Evolutionary conservation across 176 grass and related monocot genomes (phyloP).

Genomic region (Triticum turgidum): DNA sequence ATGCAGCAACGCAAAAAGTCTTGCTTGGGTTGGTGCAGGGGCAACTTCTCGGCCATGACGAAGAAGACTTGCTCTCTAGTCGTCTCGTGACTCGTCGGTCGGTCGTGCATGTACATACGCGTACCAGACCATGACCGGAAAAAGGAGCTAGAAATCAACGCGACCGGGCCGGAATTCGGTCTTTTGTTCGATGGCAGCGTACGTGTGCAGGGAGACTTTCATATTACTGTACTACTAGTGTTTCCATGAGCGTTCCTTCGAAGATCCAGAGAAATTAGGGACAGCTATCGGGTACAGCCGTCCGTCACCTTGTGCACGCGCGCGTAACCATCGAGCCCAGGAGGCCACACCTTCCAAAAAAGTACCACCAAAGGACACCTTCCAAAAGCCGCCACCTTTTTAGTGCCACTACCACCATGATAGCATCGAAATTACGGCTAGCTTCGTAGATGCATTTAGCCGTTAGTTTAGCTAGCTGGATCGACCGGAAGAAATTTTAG

Average conservation of each 20-base stretch:
- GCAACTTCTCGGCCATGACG: constrained; percentile 12
- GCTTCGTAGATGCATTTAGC: not conserved
- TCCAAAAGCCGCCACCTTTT: not conserved
- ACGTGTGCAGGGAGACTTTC: not conserved
- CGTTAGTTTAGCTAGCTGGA: not conserved
- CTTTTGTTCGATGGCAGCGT: not conserved
- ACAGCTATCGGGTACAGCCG: not conserved
- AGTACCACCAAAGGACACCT: not conserved
- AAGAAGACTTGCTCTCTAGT: not conserved
- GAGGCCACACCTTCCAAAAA: not conserved
- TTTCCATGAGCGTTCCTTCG: not conserved
- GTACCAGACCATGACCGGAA: not conserved
- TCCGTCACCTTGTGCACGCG: not conserved
- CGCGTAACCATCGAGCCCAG: not conserved
- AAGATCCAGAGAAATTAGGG: not conserved
- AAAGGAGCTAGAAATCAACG: not conserved
- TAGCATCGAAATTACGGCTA: not conserved
- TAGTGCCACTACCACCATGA: not conserved
- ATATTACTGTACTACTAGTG: not conserved
- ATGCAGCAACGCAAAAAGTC: not conserved
- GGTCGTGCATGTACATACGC: constrained; percentile 9
- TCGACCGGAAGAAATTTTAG: too few species aligned
- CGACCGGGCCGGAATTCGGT: not conserved
- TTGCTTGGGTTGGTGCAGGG: not conserved
- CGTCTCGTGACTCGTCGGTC: not conserved